Conservation (phyloP, 2,329 filamentous ascomycete genomes). For the Sporothrix euskadiensis region DNA sequence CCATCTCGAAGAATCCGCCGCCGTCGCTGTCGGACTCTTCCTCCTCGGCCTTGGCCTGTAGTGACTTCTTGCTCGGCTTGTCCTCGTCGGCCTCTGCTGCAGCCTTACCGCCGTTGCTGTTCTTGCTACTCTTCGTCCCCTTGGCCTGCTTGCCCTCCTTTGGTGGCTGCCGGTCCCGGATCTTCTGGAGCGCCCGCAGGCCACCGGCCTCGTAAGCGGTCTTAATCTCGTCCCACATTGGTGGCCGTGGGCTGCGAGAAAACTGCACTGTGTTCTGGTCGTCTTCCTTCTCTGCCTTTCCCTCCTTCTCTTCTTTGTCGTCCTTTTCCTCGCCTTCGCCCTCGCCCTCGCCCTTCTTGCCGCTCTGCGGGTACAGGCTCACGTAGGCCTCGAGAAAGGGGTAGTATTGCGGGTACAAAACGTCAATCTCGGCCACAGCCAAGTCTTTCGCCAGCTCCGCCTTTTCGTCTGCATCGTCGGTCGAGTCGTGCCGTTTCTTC, state of each 20-base stretch:
- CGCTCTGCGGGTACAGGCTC: conserved; percentile 53
- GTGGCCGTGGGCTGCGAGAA: conserved; percentile 51
- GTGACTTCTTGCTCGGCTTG: conserved; percentile 24
- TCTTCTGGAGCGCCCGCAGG: conserved; percentile 49
- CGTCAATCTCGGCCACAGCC: conserved; percentile 71
- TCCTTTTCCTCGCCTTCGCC: conserved; percentile 38
- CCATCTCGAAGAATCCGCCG: conserved; percentile 59
- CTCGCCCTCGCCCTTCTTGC: conserved; percentile 32
- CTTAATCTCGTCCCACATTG: conserved; percentile 70
- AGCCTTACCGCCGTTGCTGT: conserved; percentile 1
- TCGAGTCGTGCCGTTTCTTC: conserved; percentile 56
- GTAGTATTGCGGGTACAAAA: conserved; percentile 72
- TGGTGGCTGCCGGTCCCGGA: conserved; percentile 54
- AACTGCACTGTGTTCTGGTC: conserved; percentile 45
- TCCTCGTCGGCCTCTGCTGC: not conserved
- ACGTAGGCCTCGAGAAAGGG: conserved; percentile 72
- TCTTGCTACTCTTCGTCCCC: not conserved
- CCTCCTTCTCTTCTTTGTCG: not conserved
- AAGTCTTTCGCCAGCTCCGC: conserved; percentile 56
- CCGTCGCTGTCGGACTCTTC: conserved; percentile 38
- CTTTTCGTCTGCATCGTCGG: conserved; percentile 53
- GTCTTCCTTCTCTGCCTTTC: not conserved
- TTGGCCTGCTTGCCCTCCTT: conserved; percentile 29
- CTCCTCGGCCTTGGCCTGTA: conserved; percentile 8
- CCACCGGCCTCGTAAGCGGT: conserved; percentile 63